phyloP scores from a whole-genome alignment of 257 asterid species.

The Ocimum tenuiflorum region DNA sequence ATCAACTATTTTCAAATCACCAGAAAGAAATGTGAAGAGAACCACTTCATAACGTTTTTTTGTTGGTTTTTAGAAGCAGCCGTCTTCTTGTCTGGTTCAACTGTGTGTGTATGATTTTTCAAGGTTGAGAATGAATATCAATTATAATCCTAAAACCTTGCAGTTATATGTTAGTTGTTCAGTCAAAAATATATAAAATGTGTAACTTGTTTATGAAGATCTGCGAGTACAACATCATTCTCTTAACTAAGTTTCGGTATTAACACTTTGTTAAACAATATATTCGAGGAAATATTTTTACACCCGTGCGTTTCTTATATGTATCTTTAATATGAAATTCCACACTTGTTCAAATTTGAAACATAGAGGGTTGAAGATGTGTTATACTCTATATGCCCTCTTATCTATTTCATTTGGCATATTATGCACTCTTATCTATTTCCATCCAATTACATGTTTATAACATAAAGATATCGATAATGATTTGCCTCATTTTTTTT shows the following conservation, averaged over 20 bases:
- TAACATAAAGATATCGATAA: not conserved
- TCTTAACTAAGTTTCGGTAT: not conserved
- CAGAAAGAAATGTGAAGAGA: too few relatives aligned
- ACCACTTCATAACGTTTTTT: not conserved
- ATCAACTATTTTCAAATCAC: too few relatives aligned
- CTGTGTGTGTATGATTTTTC: constrained; percentile 11
- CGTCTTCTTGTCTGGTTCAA: constrained; percentile 4
- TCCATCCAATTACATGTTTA: not conserved
- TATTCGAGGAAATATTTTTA: not conserved
- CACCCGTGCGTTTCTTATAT: not conserved
- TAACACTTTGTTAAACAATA: too few relatives aligned
- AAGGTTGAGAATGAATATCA: constrained; percentile 16
- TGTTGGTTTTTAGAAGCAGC: constrained; percentile 9
- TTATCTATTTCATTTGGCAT: not conserved
- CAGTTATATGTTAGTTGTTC: constrained; percentile 22
- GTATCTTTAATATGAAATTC: not conserved
- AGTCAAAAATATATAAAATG: constrained; percentile 5
- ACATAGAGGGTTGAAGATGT: not conserved
- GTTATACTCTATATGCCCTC: not conserved
- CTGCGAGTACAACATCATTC: constrained; percentile 1
- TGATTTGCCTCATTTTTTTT: not conserved
- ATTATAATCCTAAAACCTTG: constrained; percentile 15
- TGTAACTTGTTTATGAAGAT: not conserved
- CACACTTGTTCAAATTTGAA: not conserved
- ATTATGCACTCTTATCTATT: too few relatives aligned